Base-by-base conservation (phyloP, 495 filamentous ascomycete species). In the Talaromyces nanjingensis region DNA sequence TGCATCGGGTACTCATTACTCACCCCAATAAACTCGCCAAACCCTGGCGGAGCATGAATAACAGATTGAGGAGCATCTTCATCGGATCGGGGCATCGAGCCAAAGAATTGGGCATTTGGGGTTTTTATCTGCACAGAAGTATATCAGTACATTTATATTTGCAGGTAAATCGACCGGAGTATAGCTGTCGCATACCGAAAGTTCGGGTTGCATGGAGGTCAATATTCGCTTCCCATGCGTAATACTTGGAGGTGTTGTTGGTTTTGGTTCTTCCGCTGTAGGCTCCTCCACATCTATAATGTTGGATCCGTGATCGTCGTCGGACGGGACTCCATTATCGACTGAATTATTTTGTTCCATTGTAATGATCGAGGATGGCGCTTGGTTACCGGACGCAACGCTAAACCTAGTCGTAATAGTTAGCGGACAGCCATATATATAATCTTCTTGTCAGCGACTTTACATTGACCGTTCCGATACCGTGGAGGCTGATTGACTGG, bases 11-110 rank as follows among this genome's bases (percentile, higher is more conserved):
- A 33, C 27, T 20, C 4, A 20, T 11, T 18, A 20, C 60, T 31
- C 18, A 62, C 60, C 76, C 87, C 77, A 69, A 93, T 90, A 83
- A 93, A 93, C 62, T 83, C 81, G 58, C 84, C 81, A 75, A 92
- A 96, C 45, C 87, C 89, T 67, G 88, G 76, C 4, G 92, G 92
- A 22, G 89, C 91, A 77, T 96, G 91, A 68, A 96, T 96, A 57
- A 94, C 92, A 3, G 92, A 96, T 63, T 88, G 81, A 24, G 90
- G 84, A 60, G 79, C 76, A 65, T 87, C 84, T 61, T 93, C 91
- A 63, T 93, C 84, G 42, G 81, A 77, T 24, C 81, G 79, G 63
- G 78, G 75, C 68, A 80, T 81, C 63, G 80, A 70, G 24, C 69
- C 70, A 53, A 81, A 74, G 31, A 83, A 81, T 61, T 80, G 72